Percentiles rank a stretch among this genome's conserved stretches.
These are phyloP conservation scores for Linaria vulgaris DNA, from an alignment of 257 asterid genomes.

Conservation along the genomic window DNA sequence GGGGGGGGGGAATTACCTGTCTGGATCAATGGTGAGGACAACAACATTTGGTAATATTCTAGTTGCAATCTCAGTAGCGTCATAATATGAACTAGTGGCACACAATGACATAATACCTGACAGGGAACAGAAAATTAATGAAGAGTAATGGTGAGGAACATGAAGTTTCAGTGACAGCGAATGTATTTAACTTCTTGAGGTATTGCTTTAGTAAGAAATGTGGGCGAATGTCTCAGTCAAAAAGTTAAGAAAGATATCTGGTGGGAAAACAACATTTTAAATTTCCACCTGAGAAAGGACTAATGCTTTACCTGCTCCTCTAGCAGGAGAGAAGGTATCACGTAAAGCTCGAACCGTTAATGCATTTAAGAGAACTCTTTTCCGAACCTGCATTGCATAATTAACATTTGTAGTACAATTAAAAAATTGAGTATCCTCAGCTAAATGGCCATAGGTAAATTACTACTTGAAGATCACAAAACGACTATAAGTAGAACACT, in stretches of 20 bases:
- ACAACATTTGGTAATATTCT: slow-evolving; percentile 86
- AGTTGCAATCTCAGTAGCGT: slow-evolving; percentile 89
- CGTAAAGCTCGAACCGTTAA: slow-evolving; percentile 97
- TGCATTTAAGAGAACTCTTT: slow-evolving; percentile 94
- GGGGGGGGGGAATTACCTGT: slow-evolving; percentile 60
- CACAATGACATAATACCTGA: slow-evolving; percentile 92
- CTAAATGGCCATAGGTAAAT: slow-evolving; percentile 17
- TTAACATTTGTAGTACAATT: slow-evolving; percentile 23
- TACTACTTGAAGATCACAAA: slow-evolving; percentile 20
- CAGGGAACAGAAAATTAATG: slow-evolving; percentile 28
- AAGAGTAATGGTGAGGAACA: slow-evolving; percentile 5
- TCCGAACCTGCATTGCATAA: slow-evolving; percentile 71
- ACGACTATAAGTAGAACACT: slow-evolving; percentile 23
- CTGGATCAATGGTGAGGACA: slow-evolving; percentile 88
- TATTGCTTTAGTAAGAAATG: neutral
- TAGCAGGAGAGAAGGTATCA: slow-evolving; percentile 93
- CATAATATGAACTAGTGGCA: slow-evolving; percentile 94
- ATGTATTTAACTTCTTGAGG: slow-evolving; percentile 5
- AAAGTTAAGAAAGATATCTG: slow-evolving; percentile 14
- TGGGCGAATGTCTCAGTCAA: slow-evolving; percentile 16
- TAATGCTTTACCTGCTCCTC: slow-evolving; percentile 85
- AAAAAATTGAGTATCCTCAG: slow-evolving; percentile 13
- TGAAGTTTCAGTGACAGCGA: neutral
- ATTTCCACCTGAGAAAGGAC: slow-evolving; percentile 14
- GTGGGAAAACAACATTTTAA: slow-evolving; percentile 20